Evolutionary conservation across 345 rosid genomes (phyloP).

Genomic region (Citrus trifoliata): DNA sequence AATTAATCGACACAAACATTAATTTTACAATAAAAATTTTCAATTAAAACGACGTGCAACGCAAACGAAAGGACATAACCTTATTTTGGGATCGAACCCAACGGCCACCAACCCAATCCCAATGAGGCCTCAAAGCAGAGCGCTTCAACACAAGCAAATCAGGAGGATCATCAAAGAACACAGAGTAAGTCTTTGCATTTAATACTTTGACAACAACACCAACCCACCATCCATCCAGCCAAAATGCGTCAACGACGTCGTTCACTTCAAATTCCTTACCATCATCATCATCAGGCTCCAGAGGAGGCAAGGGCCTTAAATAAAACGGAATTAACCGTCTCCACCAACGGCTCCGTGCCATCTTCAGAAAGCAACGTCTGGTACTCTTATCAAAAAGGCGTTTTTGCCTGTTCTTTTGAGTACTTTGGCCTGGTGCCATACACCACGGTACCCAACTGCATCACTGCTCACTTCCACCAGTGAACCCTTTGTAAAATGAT

Average conservation of each 20-base stretch:
- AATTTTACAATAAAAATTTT: not conserved
- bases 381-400: not conserved
- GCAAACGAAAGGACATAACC: not conserved
- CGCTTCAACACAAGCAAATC: conserved; percentile 8
- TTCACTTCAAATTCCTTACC: conserved; percentile 5
- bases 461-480: conserved; percentile 8
- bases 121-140: conserved; percentile 18
- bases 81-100: conserved; percentile 19
- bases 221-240: conserved; percentile 29
- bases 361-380: not conserved
- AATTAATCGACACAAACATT: not conserved
- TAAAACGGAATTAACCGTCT: not conserved
- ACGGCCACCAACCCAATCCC: conserved; percentile 13
- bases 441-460: not conserved
- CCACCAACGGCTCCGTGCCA: not conserved
- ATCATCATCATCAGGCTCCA: not conserved
- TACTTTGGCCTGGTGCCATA: not conserved
- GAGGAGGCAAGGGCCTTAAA: conserved; percentile 15
- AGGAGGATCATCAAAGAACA: conserved; percentile 18
- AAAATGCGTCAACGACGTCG: conserved; percentile 21
- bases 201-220: conserved; percentile 13
- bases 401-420: not conserved
- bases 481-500: not conserved
- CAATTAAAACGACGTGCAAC: not conserved
- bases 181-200: not conserved